Conservation (phyloP, 768 basidiomycete species). For the Termitomyces sp. region DNA sequence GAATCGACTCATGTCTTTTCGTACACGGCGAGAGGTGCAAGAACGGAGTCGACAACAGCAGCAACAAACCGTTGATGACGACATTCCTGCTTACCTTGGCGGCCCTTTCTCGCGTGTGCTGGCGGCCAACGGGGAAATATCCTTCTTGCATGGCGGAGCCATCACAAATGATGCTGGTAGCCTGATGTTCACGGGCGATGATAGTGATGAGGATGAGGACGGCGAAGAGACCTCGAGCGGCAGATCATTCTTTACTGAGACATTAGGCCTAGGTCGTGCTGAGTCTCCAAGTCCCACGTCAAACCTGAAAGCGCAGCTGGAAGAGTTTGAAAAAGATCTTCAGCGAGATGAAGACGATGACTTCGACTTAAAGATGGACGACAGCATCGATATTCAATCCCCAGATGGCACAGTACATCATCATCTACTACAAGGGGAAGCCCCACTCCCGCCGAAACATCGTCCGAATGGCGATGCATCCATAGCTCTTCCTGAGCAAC, state of each 20-base stretch:
- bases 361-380: conserved; percentile 24
- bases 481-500: conserved; percentile 39
- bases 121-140: conserved; percentile 53
- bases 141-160: conserved; percentile 51
- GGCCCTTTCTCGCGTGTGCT: conserved; percentile 46
- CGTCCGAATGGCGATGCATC: conserved; percentile 41
- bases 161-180: conserved; percentile 44
- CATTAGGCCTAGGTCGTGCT: conserved; percentile 37
- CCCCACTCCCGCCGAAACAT: conserved; percentile 40
- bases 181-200: conserved; percentile 61
- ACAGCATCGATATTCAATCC: conserved; percentile 18
- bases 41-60: conserved; percentile 25
- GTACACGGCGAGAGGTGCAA: conserved; percentile 53
- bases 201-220: conserved; percentile 56
- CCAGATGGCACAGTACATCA: conserved; percentile 16
- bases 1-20: conserved; percentile 58
- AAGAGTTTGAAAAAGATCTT: conserved; percentile 39
- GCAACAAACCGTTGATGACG: conserved; percentile 26
- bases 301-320: conserved; percentile 52
- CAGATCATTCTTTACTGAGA: conserved; percentile 46
- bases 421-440: conserved; percentile 33
- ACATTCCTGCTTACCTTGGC: conserved; percentile 26
- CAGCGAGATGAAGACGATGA: conserved; percentile 45
- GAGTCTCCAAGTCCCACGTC: conserved; percentile 49
- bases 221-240: conserved; percentile 18